A percentile compares a stretch with the other conserved stretches of the same genome.
phyloP scores from a whole-genome alignment of 331 rosid genomes.

The Telfairia occidentalis region DNA sequence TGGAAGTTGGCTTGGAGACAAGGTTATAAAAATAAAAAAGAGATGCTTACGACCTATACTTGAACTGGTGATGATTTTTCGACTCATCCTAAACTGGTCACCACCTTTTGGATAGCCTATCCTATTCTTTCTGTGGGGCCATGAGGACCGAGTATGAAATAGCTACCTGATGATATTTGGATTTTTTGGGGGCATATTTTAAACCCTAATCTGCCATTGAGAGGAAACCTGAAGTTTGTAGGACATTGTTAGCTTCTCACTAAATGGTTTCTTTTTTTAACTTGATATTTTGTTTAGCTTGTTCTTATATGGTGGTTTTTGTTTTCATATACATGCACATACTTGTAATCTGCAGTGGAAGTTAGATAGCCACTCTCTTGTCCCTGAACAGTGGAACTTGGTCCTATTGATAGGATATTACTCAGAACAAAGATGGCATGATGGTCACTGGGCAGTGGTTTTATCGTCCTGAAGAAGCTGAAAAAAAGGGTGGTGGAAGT shows the following conservation, averaged over 20 bases:
- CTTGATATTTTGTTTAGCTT: not conserved
- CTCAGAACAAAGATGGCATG: conserved; percentile 43
- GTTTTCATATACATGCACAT: not conserved
- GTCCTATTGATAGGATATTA: conserved; percentile 50
- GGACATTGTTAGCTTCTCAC: not conserved
- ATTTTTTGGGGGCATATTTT: not conserved
- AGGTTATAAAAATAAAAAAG: not conserved
- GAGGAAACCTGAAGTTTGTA: not conserved
- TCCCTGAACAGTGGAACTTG: conserved; percentile 14
- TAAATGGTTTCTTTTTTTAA: not conserved
- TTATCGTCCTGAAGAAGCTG: conserved; percentile 99
- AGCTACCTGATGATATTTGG: not conserved
- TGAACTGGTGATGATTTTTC: not conserved
- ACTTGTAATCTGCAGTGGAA: conserved; percentile 11
- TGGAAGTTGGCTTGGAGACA: not conserved
- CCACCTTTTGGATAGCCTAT: not conserved
- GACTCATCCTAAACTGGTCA: not conserved
- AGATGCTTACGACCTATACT: not conserved
- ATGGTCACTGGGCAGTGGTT: conserved; percentile 90
- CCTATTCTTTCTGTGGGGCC: not conserved
- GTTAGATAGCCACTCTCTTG: conserved; percentile 14
- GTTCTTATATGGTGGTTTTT: not conserved
- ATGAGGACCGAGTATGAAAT: not conserved
- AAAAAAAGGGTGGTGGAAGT: conserved; percentile 65
- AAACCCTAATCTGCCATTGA: not conserved